Conservation (phyloP, 495 filamentous ascomycete species). For the Antarctomyces pellizariae region DNA sequence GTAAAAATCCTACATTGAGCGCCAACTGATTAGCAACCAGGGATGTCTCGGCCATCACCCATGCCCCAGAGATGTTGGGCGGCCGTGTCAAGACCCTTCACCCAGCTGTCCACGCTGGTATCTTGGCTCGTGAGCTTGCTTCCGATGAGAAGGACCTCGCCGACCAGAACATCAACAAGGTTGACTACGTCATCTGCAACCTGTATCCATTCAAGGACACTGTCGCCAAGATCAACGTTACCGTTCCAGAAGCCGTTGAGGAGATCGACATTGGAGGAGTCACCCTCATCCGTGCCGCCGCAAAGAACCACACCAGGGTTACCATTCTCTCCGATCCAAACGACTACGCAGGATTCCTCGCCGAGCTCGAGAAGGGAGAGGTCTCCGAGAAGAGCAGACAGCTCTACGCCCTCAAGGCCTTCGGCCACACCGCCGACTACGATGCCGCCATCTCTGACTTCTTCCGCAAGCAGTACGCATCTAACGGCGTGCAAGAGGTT, state of each 20-base stretch:
- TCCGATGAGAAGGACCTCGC: constrained; percentile 92
- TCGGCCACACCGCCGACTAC: constrained; percentile 96
- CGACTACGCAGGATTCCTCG: constrained; percentile 84
- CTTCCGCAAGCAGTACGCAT: constrained; percentile 90
- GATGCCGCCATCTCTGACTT: constrained; percentile 85
- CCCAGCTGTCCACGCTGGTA: constrained; percentile 78
- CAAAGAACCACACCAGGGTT: constrained; percentile 90
- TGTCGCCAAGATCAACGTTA: constrained; percentile 87
- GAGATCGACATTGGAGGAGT: constrained; percentile 98
- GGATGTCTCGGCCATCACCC: constrained; percentile 91
- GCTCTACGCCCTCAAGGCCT: constrained; percentile 81
- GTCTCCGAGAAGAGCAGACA: constrained; percentile 64
- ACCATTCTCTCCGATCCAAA: constrained; percentile 83
- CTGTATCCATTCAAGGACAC: constrained; percentile 98
- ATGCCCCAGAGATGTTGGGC: constrained; percentile 93
- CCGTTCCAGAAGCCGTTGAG: constrained; percentile 85
- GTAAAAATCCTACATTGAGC: neutral
- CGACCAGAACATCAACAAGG: constrained; percentile 89
- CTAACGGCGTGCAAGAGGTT: constrained; percentile 59
- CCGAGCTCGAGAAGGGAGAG: constrained; percentile 69
- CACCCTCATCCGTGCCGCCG: constrained; percentile 82
- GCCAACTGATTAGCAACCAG: constrained; percentile 19
- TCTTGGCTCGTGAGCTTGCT: constrained; percentile 76
- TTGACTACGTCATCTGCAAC: constrained; percentile 97
- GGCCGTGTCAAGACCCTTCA: constrained; percentile 95